phyloP scores from a whole-genome alignment of 2,329 filamentous ascomycete genomes.

The Trichoderma sp. region DNA sequence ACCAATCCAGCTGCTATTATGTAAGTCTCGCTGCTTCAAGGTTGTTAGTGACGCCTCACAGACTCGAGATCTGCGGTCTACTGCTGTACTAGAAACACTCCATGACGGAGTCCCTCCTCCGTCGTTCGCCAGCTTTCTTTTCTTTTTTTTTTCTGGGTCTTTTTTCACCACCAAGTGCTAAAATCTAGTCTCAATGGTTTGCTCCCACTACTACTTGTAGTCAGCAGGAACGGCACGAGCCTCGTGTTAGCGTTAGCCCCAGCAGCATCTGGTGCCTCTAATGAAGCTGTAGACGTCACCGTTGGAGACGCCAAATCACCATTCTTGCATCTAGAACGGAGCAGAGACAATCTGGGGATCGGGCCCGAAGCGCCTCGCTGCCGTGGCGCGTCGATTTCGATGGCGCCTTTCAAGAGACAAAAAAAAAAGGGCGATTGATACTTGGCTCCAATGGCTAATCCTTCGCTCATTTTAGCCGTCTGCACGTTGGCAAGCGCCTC shows the following conservation, averaged over 20 bases:
- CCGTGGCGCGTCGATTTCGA: background rate
- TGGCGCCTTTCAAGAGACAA: background rate
- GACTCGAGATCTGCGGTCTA: background rate
- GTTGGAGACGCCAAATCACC: background rate
- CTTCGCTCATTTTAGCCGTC: background rate
- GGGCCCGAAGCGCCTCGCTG: slow-evolving; percentile 1
- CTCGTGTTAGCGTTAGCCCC: slow-evolving; percentile 16
- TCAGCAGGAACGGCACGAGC: slow-evolving; percentile 19
- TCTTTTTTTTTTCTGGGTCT: background rate
- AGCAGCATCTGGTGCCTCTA: slow-evolving; percentile 1
- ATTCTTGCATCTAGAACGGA: background rate
- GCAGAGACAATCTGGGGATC: slow-evolving; percentile 6
- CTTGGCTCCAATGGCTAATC: background rate
- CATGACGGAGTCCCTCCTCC: background rate
- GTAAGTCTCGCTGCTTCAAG: background rate
- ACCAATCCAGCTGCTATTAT: background rate
- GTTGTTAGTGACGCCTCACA: background rate
- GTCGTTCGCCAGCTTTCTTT: background rate
- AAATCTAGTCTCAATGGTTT: background rate
- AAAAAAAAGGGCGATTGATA: background rate
- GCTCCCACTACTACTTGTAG: background rate
- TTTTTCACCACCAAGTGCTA: background rate
- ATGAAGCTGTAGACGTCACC: background rate
- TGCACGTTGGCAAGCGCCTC: background rate
- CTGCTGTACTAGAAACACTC: no score